These are phyloP conservation scores for Karstenula rhodostoma DNA, from an alignment of 2,329 filamentous ascomycete genomes.

Conservation along the genomic window DNA sequence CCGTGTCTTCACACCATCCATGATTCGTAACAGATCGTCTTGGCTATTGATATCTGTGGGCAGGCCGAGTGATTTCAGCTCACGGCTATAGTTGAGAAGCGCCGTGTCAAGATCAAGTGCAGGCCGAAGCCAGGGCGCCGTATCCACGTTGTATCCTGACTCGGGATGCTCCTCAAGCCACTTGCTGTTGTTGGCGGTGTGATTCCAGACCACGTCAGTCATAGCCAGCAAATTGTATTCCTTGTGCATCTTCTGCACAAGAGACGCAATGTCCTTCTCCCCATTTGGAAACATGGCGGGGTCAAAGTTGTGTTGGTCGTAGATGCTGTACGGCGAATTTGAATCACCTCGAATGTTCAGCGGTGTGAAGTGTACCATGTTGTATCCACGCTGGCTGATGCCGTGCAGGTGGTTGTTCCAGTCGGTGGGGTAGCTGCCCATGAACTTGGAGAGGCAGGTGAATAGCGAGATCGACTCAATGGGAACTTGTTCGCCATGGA, in stretches of 20 bases:
- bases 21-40: conserved; percentile 80
- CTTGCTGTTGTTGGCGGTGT: conserved; percentile 93
- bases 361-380: conserved; percentile 98
- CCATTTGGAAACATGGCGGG: conserved; percentile 81
- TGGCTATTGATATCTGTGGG: conserved; percentile 75
- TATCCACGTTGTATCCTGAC: conserved; percentile 91
- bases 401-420: conserved; percentile 91
- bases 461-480: conserved; percentile 89
- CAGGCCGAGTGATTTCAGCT: conserved; percentile 72
- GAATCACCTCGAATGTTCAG: conserved; percentile 87
- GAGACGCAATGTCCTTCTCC: conserved; percentile 77
- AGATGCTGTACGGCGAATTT: conserved; percentile 97
- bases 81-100: conserved; percentile 70
- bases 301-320: conserved; percentile 90
- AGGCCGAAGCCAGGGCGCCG: conserved; percentile 75
- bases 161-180: conserved; percentile 97
- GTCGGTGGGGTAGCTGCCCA: conserved; percentile 88
- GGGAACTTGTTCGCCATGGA: conserved; percentile 78
- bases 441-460: conserved; percentile 96
- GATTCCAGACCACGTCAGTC: conserved; percentile 97
- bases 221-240: conserved; percentile 85
- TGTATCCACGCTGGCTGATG: conserved; percentile 91
- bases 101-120: conserved; percentile 80
- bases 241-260: conserved; percentile 83
- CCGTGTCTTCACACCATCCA: conserved; percentile 82